Evolutionary conservation across 352 stramenopile genomes (phyloP), one percentile per base, ranked within the genome.

Genomic region (Pseudoperonospora humuli): DNA sequence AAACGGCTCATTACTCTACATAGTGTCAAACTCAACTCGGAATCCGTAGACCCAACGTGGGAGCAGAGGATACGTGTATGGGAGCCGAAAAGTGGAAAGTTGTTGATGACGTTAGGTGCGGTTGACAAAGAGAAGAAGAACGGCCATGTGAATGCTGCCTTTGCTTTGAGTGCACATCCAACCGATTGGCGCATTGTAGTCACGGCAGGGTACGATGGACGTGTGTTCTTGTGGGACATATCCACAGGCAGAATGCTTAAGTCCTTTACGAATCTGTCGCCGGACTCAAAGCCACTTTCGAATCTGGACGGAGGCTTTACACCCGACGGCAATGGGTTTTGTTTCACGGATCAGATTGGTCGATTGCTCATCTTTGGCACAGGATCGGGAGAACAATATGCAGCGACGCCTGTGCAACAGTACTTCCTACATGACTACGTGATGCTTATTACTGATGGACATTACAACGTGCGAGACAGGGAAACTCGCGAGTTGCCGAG

Each of bases 391-490:
- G 64, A 85, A 24, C 54, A 75, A 10, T 91, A 78, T 32, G 52
- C 58, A 2, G 67, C 61, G 4, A 73, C 65, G 4, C 82, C 77
- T 14, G 65, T 83, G 27, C 80, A 96, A 51, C 86, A 96, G 50
- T 89, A 89, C 44, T 96, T 97, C 44, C 60, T 77, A 4, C 91
- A 74, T 19, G 90, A 97, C 55, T 97, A 96, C 42, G 74, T 75
- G 5, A 80, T 86, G 49, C 64, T 97, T 18, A 46, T 95, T 11
- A 87, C 81, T 3, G 90, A 97, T 64, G 60, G 71, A 4, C 55
- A 92, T 43, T 86, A 93, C 28, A 91, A 96, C 34, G 87, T 95
- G 4, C 61, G 85, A 2, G 90, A 97, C 52, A 72, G 80, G 5
- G 83, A 88, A 40, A 95, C 84, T 10, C 75, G 95, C 49, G 56